Conservation (phyloP, 495 filamentous ascomycete species). For the Xylaria bambusicola region DNA sequence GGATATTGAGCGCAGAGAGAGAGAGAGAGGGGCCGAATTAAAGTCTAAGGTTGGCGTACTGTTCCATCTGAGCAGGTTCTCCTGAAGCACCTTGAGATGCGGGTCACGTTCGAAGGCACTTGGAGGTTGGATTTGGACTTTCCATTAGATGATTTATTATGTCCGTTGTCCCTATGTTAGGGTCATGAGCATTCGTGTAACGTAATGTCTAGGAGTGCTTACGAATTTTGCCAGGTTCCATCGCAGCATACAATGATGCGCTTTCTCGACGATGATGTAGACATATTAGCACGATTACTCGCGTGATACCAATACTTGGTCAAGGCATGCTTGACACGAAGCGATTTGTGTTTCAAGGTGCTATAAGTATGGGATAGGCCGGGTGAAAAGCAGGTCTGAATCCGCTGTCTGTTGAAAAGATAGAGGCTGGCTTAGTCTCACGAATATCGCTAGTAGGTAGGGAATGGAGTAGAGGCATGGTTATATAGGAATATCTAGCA, state of each 20-base stretch:
- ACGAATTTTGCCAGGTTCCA: slow-evolving; percentile 49
- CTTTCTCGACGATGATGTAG: slow-evolving; percentile 27
- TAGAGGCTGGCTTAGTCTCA: background rate
- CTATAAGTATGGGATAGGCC: background rate
- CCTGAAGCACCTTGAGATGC: slow-evolving; percentile 45
- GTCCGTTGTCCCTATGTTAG: slow-evolving; percentile 36
- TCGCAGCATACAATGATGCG: slow-evolving; percentile 52
- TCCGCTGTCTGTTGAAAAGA: background rate
- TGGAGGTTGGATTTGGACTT: slow-evolving; percentile 35
- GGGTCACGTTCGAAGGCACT: slow-evolving; percentile 53
- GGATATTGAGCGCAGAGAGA: too few species aligned
- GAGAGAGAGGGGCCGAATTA: too few species aligned
- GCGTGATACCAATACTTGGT: background rate
- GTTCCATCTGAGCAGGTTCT: slow-evolving; percentile 39
- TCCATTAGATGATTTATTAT: slow-evolving; percentile 32
- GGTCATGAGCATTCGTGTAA: slow-evolving; percentile 1
- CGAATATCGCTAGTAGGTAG: background rate
- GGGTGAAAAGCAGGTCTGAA: background rate
- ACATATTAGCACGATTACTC: background rate
- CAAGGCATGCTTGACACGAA: background rate
- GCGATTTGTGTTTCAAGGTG: background rate
- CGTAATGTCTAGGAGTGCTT: background rate
- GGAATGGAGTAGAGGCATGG: background rate
- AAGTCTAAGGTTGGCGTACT: background rate
- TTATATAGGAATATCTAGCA: background rate